Evolutionary conservation across 495 filamentous ascomycete species (phyloP).

Genomic region (Penicillium canariense): DNA sequence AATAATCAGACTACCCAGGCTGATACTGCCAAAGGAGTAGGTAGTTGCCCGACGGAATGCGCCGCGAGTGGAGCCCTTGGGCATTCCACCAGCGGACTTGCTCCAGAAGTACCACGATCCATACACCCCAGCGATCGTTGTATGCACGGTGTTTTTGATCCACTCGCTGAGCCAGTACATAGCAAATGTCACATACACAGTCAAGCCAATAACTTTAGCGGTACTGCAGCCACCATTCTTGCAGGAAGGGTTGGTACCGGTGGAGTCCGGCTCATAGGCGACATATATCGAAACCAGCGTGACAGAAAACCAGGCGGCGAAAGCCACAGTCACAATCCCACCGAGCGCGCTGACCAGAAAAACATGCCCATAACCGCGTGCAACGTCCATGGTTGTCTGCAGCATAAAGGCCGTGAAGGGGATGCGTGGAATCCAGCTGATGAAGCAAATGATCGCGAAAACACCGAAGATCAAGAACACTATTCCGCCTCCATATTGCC

Average conservation of each 20-base stretch:
- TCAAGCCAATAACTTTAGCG: conserved; percentile 76
- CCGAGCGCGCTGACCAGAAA: conserved; percentile 82
- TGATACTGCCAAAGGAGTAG: conserved; percentile 89
- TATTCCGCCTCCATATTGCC: conserved; percentile 78
- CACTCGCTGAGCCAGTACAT: conserved; percentile 90
- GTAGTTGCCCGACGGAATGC: conserved; percentile 71
- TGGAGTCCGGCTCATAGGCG: conserved; percentile 64
- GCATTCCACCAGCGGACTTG: conserved; percentile 60
- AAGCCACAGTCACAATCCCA: conserved; percentile 68
- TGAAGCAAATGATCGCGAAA: conserved; percentile 76
- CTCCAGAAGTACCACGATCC: conserved; percentile 89
- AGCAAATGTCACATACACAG: conserved; percentile 86
- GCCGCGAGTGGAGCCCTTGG: conserved; percentile 71
- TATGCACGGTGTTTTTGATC: conserved; percentile 89
- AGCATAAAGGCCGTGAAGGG: conserved; percentile 90
- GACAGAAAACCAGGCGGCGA: conserved; percentile 65
- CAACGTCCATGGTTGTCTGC: conserved; percentile 81
- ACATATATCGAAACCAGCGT: conserved; percentile 68
- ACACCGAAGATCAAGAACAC: conserved; percentile 80
- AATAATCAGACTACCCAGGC: conserved; percentile 78
- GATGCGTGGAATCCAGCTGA: conserved; percentile 82
- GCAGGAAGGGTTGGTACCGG: conserved; percentile 61
- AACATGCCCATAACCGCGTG: conserved; percentile 77
- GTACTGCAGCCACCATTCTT: conserved; percentile 66
- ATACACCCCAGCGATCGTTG: conserved; percentile 82